Conservation (phyloP, 106 monocot genomes). For the Xerophyta viscosa region DNA sequence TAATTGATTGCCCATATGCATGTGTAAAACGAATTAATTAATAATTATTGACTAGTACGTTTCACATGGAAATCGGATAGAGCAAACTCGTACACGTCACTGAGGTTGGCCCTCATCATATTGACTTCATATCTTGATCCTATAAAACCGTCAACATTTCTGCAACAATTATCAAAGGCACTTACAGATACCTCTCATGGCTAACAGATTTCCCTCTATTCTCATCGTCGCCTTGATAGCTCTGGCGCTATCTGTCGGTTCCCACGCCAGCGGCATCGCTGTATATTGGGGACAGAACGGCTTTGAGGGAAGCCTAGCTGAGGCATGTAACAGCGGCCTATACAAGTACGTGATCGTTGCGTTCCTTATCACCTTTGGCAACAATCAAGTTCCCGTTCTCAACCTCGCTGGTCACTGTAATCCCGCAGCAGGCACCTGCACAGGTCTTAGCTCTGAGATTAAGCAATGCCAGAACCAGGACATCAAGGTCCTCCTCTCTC, state of each 20-base stretch:
- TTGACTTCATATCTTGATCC: too few relatives aligned
- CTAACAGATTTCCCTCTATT: too few relatives aligned
- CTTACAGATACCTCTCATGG: slow-evolving; percentile 20
- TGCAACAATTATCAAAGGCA: too few relatives aligned
- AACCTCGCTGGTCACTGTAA: slow-evolving; percentile 59
- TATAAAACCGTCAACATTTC: too few relatives aligned
- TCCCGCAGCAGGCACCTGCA: slow-evolving; percentile 23
- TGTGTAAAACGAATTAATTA: too few relatives aligned
- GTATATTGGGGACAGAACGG: slow-evolving; percentile 86
- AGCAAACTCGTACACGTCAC: too few relatives aligned
- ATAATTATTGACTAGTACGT: too few relatives aligned
- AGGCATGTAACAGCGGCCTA: slow-evolving; percentile 29
- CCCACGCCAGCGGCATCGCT: slow-evolving; percentile 49
- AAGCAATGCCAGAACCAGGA: slow-evolving; percentile 17
- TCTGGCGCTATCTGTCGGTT: not conserved
- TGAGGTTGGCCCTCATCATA: too few relatives aligned
- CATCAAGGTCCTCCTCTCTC: slow-evolving; percentile 39
- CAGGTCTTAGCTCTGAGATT: slow-evolving; percentile 25
- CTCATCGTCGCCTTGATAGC: not conserved
- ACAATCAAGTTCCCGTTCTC: slow-evolving; percentile 38
- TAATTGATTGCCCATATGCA: too few relatives aligned
- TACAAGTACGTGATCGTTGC: slow-evolving; percentile 44
- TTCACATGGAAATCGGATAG: too few relatives aligned
- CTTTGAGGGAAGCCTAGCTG: slow-evolving; percentile 43
- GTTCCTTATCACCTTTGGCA: slow-evolving; percentile 58